phyloP scores from a whole-genome alignment of 2,329 filamentous ascomycete species.

The Penicillium hordei region DNA sequence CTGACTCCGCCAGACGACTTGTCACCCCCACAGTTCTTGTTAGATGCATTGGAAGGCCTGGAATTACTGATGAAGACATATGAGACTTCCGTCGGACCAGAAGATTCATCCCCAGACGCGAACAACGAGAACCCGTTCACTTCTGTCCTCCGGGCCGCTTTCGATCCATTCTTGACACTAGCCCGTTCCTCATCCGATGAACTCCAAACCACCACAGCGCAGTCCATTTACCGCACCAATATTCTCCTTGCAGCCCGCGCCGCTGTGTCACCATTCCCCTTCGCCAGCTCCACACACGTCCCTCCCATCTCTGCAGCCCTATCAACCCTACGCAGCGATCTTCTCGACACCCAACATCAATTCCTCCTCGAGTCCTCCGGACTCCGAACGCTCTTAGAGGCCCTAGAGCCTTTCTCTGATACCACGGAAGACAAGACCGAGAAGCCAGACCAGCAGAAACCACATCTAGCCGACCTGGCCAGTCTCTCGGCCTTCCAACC shows the following conservation, averaged over 20 bases:
- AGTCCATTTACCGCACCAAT: constrained; percentile 54
- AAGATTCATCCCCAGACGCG: constrained; percentile 47
- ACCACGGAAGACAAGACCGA: constrained; percentile 9
- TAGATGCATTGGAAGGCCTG: constrained; percentile 76
- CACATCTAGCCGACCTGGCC: constrained; percentile 56
- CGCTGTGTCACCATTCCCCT: constrained; percentile 50
- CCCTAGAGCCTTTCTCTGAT: constrained; percentile 50
- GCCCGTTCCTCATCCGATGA: constrained; percentile 53
- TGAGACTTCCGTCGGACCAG: constrained; percentile 68
- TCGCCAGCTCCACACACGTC: constrained; percentile 62
- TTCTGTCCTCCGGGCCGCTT: constrained; percentile 70
- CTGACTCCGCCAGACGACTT: constrained; percentile 70
- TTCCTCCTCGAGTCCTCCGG: constrained; percentile 77
- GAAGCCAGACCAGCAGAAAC: constrained; percentile 35
- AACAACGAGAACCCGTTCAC: constrained; percentile 69
- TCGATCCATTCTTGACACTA: constrained; percentile 80
- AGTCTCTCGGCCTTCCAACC: constrained; percentile 59
- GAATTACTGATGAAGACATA: constrained; percentile 79
- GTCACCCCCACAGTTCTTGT: constrained; percentile 74
- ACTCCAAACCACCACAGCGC: constrained; percentile 37
- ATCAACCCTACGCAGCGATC: constrained; percentile 47
- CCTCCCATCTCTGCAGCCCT: constrained; percentile 56
- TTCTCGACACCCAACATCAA: constrained; percentile 67
- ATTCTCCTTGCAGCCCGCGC: constrained; percentile 45
- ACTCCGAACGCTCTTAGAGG: constrained; percentile 62